These are phyloP conservation scores for Agaricus sinodeliciosus DNA, from an alignment of 768 basidiomycete genomes.

Conservation along the genomic window DNA sequence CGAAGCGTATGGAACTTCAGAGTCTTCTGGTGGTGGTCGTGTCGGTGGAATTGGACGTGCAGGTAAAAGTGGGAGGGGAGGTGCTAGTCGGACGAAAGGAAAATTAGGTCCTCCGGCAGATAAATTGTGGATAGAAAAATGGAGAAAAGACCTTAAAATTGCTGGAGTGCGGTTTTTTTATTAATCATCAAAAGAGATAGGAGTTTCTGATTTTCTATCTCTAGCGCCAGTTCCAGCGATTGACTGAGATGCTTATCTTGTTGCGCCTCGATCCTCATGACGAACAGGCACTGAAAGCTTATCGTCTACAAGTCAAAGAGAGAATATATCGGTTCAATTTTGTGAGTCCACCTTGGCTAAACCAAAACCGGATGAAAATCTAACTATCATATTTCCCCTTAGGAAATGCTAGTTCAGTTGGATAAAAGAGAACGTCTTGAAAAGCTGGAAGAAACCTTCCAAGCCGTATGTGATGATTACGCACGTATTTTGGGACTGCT, in stretches of 20 bases:
- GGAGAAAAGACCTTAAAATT: conserved; percentile 81
- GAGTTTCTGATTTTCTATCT: too few relatives aligned
- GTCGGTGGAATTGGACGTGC: conserved; percentile 39
- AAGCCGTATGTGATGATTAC: conserved; percentile 81
- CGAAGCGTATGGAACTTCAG: conserved; percentile 55
- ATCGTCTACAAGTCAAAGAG: conserved; percentile 90
- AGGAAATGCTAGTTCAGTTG: conserved; percentile 87
- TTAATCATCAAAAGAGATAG: background rate
- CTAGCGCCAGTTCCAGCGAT: conserved; percentile 89
- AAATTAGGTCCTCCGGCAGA: conserved; percentile 76
- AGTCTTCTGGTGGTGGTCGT: conserved; percentile 43
- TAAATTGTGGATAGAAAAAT: conserved; percentile 70
- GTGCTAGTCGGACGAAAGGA: conserved; percentile 32
- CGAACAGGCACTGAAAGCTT: conserved; percentile 48
- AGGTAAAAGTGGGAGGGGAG: conserved; percentile 32
- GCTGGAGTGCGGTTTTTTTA: conserved; percentile 55
- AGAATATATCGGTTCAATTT: conserved; percentile 93
- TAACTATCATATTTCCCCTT: background rate
- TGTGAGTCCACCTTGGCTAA: conserved; percentile 37
- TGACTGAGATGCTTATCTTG: conserved; percentile 88
- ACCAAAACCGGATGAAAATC: too few relatives aligned
- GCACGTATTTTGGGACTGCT: conserved; percentile 63
- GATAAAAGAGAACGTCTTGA: conserved; percentile 82
- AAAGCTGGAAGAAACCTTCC: conserved; percentile 91
- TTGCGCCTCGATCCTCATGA: conserved; percentile 61